Conservation (phyloP, 176 grass and related monocot species). For the maize (Zea mays) region Zm-B73-REFERENCE-NAM-5.0 NC_050097.1:144772501-144773000, state of each 20-base stretch:
- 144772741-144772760: background rate
- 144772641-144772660: background rate
- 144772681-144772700: slow-evolving; percentile 32
- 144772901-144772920: background rate
- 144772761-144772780: slow-evolving; percentile 5
- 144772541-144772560: no score
- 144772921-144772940: slow-evolving; percentile 56
- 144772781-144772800: background rate
- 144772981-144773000: slow-evolving; percentile 75
- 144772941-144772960: slow-evolving; percentile 70
- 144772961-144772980: slow-evolving; percentile 72
- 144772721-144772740: slow-evolving; percentile 14
- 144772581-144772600: slow-evolving; percentile 31
- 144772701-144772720: slow-evolving; percentile 10
- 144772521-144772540: no score
- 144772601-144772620: slow-evolving; percentile 27
- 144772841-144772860: background rate
- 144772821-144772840: slow-evolving; percentile 16
- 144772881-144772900: background rate
- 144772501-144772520: no score
- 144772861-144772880: slow-evolving; percentile 24
- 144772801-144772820: slow-evolving; percentile 31
- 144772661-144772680: slow-evolving; percentile 18
- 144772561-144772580: slow-evolving; percentile 7
- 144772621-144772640: background rate